Base-by-base conservation (phyloP, 192 early-diverging fungal species). In the Mortierella hygrophila region DNA sequence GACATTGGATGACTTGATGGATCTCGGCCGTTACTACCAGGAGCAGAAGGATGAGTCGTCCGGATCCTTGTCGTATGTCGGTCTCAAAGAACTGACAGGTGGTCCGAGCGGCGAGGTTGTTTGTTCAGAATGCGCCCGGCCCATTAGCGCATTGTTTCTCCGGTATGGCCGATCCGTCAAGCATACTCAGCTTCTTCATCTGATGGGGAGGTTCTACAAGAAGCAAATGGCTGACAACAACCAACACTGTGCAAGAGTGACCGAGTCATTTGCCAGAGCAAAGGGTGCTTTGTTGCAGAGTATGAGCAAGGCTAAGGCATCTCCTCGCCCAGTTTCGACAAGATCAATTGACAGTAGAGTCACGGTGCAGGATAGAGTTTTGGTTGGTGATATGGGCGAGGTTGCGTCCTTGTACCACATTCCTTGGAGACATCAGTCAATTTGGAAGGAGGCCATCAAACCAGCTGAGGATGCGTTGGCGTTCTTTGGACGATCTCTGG, bases 1-100 rank as follows among this genome's bases (percentile, higher is more conserved):
- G 37, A 88, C 80, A 16, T 35, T 93, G 38, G 92, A 93, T 57
- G 88, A 85, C 1, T 63, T 74, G 13, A 72, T 91, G 68, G 78
- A 69, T 4, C 46, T 91, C 44, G 21, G 78, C 20, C 29, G 65
- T 1, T 88, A 79, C 69, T 93, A 93, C n/a, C 57, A 60, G 23
- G n/a, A 29, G 8, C 57, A 60, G 26, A 26, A 10, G n/a, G 57
- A 29, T 6, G 57, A 60, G n/a, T 60, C n/a, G 7, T 60, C n/a
- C 7, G 57, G 57, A 60, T 23, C n/a, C 3, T n/a, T 26, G 8
- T 11, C 2, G 6, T 60, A 60, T 26, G 23, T 29, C 10, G 57
- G 23, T n/a, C 7, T 60, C 6, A 60, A n/a, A 10, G 57, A 23
- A 1, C 10, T 60, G 21, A 21, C 16, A 0, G 10, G 7, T n/a